phyloP scores from a whole-genome alignment of 768 basidiomycete genomes.

The Auricularia sp. region DNA sequence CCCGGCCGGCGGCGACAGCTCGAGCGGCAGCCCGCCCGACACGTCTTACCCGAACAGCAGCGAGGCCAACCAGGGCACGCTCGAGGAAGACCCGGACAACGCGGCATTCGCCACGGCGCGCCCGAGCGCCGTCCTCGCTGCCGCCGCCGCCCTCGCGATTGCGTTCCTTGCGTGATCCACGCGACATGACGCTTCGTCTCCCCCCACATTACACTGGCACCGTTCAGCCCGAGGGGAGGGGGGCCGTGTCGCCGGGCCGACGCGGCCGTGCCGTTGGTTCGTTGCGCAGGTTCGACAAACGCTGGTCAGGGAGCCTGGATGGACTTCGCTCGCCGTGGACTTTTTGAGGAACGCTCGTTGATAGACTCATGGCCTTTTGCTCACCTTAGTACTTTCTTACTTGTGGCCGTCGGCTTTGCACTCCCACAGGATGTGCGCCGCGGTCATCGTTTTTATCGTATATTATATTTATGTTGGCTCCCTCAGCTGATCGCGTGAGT shows the following conservation, averaged over 20 bases:
- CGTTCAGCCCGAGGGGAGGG: not conserved
- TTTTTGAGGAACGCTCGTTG: no score
- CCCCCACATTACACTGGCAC: not conserved
- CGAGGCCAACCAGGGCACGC: not conserved
- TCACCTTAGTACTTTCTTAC: no score
- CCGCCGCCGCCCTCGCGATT: not conserved
- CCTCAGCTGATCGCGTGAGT: no score
- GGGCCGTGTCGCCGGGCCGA: not conserved
- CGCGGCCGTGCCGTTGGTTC: not conserved
- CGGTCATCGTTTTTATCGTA: no score
- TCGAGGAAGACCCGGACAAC: not conserved
- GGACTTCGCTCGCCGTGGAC: no score
- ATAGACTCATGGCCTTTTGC: no score
- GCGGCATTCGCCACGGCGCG: not conserved
- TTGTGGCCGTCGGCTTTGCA: no score
- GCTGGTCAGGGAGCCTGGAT: not conserved
- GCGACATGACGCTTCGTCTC: not conserved
- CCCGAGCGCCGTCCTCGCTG: not conserved
- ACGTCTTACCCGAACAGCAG: not conserved
- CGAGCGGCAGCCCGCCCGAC: not conserved
- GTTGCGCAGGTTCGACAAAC: not conserved
- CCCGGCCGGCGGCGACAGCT: not conserved
- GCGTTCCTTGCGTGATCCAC: not conserved
- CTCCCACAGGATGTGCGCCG: no score
- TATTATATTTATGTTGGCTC: no score